A percentile compares a stretch with the other conserved stretches of the same genome.
phyloP scores from a whole-genome alignment of 2,329 filamentous ascomycete species.

The Fusarium devonianum region DNA sequence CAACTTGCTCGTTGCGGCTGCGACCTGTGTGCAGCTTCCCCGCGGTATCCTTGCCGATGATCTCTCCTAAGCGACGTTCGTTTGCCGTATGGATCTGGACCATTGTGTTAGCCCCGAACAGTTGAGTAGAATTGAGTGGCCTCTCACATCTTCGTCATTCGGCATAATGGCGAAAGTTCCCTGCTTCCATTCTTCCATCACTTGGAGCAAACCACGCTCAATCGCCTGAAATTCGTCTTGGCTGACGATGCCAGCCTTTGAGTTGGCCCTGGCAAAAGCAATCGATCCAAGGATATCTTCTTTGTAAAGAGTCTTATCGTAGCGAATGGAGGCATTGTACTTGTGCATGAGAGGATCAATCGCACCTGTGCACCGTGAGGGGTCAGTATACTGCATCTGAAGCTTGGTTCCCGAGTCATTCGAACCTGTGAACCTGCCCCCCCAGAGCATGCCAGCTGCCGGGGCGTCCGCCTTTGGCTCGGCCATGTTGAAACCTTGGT shows the following conservation, averaged over 20 bases:
- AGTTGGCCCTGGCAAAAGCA: constrained; percentile 82
- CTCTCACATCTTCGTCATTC: constrained; percentile 50
- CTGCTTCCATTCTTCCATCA: constrained; percentile 62
- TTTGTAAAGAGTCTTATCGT: constrained; percentile 80
- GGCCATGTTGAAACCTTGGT: constrained; percentile 33
- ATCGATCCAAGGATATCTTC: constrained; percentile 83
- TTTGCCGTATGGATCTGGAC: constrained; percentile 60
- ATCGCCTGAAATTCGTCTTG: constrained; percentile 76
- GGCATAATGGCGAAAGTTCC: constrained; percentile 60
- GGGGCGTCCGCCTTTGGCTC: constrained; percentile 41
- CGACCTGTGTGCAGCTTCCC: constrained; percentile 77
- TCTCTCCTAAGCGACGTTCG: constrained; percentile 66
- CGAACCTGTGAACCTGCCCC: constrained; percentile 61
- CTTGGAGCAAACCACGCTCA: constrained; percentile 72
- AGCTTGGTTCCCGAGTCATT: constrained; percentile 35
- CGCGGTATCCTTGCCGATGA: constrained; percentile 73
- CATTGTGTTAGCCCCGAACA: neutral
- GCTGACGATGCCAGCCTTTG: constrained; percentile 76
- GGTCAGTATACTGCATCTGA: constrained; percentile 42
- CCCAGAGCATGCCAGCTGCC: constrained; percentile 50
- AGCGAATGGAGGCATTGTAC: constrained; percentile 81
- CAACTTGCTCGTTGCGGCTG: constrained; percentile 76
- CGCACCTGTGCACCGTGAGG: constrained; percentile 49
- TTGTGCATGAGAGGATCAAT: constrained; percentile 86
- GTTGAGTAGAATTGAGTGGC: neutral